phyloP scores from a whole-genome alignment of 192 early-diverging fungal genomes.

The Umbelopsis ramanniana region DNA sequence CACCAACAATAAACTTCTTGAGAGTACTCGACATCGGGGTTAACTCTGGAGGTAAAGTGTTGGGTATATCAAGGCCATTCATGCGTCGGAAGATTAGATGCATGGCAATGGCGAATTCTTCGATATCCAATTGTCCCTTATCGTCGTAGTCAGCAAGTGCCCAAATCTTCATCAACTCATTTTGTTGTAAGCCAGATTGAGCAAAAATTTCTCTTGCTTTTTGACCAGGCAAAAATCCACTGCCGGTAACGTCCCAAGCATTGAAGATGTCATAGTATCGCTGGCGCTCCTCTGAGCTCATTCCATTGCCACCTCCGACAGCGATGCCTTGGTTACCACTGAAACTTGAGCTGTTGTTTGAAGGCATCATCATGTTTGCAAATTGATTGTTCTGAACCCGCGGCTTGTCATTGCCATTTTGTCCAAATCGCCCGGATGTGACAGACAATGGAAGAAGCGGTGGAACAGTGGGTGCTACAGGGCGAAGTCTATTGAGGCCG shows the following conservation, averaged over 20 bases:
- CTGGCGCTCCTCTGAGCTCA: slow-evolving; percentile 58
- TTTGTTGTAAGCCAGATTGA: slow-evolving; percentile 70
- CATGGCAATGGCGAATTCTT: slow-evolving; percentile 98
- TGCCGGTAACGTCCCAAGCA: slow-evolving; percentile 69
- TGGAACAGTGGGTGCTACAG: slow-evolving; percentile 13
- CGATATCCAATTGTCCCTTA: slow-evolving; percentile 86
- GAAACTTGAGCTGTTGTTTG: not conserved
- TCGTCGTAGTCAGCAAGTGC: slow-evolving; percentile 78
- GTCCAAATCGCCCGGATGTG: slow-evolving; percentile 10
- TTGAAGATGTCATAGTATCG: slow-evolving; percentile 72
- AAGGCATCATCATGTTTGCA: slow-evolving; percentile 45
- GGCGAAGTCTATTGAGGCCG: slow-evolving; percentile 14
- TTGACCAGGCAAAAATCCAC: slow-evolving; percentile 74
- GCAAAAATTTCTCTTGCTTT: slow-evolving; percentile 74
- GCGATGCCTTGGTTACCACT: slow-evolving; percentile 17
- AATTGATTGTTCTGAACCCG: slow-evolving; percentile 39
- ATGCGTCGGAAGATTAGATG: slow-evolving; percentile 91
- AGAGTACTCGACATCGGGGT: slow-evolving; percentile 58
- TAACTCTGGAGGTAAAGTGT: slow-evolving; percentile 78
- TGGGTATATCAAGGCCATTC: slow-evolving; percentile 81
- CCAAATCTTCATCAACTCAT: slow-evolving; percentile 81
- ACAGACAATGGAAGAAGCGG: not conserved
- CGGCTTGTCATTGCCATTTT: slow-evolving; percentile 21
- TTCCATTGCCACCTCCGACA: not conserved
- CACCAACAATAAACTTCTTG: slow-evolving; percentile 39